Evolutionary conservation across 176 grass and related monocot species (phyloP).

Genomic region (Triticum monococcum): DNA sequence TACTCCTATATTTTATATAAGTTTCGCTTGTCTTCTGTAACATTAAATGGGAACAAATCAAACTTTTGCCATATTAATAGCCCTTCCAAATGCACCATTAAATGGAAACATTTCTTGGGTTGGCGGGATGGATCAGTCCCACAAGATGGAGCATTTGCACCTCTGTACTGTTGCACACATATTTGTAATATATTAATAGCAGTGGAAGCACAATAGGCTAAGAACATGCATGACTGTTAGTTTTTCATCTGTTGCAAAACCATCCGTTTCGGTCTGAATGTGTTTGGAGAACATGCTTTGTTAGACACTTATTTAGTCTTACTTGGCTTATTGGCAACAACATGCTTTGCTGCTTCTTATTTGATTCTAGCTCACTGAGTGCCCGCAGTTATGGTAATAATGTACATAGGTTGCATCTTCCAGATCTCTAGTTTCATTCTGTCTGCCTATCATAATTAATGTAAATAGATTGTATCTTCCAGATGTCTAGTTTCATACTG

Average conservation of each 20-base stretch:
- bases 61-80: background rate
- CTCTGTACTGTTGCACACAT: background rate
- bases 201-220: background rate
- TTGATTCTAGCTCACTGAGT: slow-evolving; percentile 4
- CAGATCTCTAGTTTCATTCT: too few species aligned
- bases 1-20: slow-evolving; percentile 25
- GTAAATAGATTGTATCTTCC: slow-evolving; percentile 7
- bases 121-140: background rate
- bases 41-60: background rate
- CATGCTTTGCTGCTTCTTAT: background rate
- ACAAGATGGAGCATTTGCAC: background rate
- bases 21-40: background rate
- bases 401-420: background rate
- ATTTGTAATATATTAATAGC: background rate
- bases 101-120: background rate
- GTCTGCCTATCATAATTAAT: background rate
- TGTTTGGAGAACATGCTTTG: background rate
- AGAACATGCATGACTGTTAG: background rate
- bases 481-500: slow-evolving; percentile 8
- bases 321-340: background rate
- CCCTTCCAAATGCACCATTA: background rate
- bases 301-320: background rate
- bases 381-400: background rate
- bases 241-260: background rate
- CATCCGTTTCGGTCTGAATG: background rate